phyloP scores from a whole-genome alignment of 495 filamentous ascomycete genomes.

The Trypethelium eluteriae region DNA sequence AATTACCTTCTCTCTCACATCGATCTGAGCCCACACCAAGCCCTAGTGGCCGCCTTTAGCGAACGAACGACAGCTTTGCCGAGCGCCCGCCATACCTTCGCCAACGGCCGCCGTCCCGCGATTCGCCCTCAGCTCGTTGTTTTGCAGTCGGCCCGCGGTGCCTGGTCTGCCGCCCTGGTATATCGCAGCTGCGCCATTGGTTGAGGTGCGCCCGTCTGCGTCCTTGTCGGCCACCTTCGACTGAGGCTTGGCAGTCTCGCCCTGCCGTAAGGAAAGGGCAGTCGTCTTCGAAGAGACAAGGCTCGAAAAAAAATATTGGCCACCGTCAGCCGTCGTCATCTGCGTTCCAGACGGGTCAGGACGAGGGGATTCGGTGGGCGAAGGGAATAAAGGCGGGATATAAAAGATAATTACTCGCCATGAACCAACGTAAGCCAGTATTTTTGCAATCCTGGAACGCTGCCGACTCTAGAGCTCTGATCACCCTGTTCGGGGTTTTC shows the following conservation, averaged over 20 bases:
- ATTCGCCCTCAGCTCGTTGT: slow-evolving; percentile 10
- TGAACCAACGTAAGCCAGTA: slow-evolving; percentile 10
- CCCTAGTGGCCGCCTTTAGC: slow-evolving; percentile 7
- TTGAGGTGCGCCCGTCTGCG: background rate
- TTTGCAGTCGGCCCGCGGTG: slow-evolving; percentile 16
- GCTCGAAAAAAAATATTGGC: background rate
- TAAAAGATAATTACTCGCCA: background rate
- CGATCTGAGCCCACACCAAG: slow-evolving; percentile 8
- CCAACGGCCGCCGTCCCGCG: slow-evolving; percentile 11
- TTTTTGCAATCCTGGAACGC: background rate
- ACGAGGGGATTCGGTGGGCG: background rate
- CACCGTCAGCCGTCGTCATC: background rate
- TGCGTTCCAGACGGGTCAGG: background rate
- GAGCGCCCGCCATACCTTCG: background rate
- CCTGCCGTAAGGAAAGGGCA: background rate
- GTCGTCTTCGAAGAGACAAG: background rate
- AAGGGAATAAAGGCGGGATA: background rate
- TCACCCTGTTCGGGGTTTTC: background rate
- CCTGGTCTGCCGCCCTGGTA: slow-evolving; percentile 2
- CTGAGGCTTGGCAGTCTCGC: background rate
- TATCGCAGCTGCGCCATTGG: slow-evolving; percentile 12
- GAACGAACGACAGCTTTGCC: slow-evolving; percentile 7
- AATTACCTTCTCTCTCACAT: slow-evolving; percentile 5
- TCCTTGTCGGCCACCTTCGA: background rate
- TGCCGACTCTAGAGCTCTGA: background rate